Base-by-base conservation (phyloP, 139 green algal species). In the Micractinium sp. region DNA sequence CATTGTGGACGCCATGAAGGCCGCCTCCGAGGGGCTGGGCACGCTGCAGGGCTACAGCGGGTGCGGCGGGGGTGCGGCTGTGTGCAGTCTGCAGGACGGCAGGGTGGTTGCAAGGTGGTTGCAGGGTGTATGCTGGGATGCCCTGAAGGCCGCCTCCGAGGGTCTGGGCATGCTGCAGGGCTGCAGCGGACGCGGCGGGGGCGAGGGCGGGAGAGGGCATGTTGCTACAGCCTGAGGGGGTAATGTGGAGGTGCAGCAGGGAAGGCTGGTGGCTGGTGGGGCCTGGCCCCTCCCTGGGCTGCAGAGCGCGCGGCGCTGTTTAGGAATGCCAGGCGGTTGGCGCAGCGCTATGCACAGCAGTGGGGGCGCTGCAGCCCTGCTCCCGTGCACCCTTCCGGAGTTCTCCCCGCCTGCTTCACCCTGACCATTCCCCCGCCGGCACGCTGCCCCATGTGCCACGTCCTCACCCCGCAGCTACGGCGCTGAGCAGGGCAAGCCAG, bases 31-130 rank as follows among this genome's bases (percentile, higher is more conserved):
- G 33, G 97, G 96, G 35, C 93, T 99, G 86, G 96, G 92, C 76
- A 99, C 97, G 0, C 90, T 95, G 0, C 96, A 98, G 85, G 98
- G 98, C 7, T 99, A 99, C 96, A 97, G 93, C 85, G 98, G 98
- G 93, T 97, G 89, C 53, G 78, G 18, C 75, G 35, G 35, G 33
- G 19, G 35, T 19, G 3, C 33, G 69, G 69, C 27, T 35, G 19
- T 36, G 27, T 25, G 63, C 63, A 27, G 63, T 25, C 7, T 25
- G 63, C 47, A 27, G 63, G 63, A 12, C 20, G 13, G 14, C 63
- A 27, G 22, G 22, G 14, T 27, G 63, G 63, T 27, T 33, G 5
- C 23, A 29, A 75, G 22, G 1, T 75, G 22, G 25, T 33, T 27
- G 63, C 63, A 71, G 22, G 63, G 63, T 27, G 63, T 2, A 25